Evolutionary conservation across 106 monocot species (phyloP).

Genomic region (Dioscorea zingiberensis): DNA sequence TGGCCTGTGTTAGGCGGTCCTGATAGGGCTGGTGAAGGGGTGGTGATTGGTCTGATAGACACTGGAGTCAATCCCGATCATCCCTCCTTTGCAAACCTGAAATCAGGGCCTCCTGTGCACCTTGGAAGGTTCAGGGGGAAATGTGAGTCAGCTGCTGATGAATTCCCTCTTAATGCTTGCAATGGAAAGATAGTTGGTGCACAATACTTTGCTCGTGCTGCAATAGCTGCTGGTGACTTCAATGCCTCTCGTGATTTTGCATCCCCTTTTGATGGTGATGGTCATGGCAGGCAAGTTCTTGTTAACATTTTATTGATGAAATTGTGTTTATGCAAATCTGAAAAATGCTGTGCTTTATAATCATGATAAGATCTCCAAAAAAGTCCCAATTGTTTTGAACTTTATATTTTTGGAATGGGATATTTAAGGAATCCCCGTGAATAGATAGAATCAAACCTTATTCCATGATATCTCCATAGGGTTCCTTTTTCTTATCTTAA

Average conservation of each 20-base stretch:
- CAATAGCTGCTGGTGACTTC: slow-evolving; percentile 48
- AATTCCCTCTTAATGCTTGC: slow-evolving; percentile 49
- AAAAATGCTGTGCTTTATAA: too few relatives aligned
- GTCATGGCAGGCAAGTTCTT: slow-evolving; percentile 62
- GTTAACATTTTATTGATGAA: too few relatives aligned
- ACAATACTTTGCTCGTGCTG: slow-evolving; percentile 54
- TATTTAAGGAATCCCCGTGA: too few relatives aligned
- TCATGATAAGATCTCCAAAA: too few relatives aligned
- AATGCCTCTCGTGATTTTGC: slow-evolving; percentile 49
- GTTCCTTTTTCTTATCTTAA: too few relatives aligned
- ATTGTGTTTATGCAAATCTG: too few relatives aligned
- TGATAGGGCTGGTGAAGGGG: slow-evolving; percentile 46
- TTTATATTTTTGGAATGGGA: too few relatives aligned
- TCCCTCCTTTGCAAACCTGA: slow-evolving; percentile 49
- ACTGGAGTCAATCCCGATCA: slow-evolving; percentile 69
- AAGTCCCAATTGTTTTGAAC: too few relatives aligned
- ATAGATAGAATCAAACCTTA: too few relatives aligned
- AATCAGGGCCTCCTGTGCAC: background rate
- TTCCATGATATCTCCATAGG: too few relatives aligned
- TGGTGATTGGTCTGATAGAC: slow-evolving; percentile 79
- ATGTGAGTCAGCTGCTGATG: slow-evolving; percentile 48
- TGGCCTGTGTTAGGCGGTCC: slow-evolving; percentile 63
- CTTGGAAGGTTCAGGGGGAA: slow-evolving; percentile 38
- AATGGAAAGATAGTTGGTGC: slow-evolving; percentile 79
- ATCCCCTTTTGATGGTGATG: slow-evolving; percentile 77